A percentile compares a stretch with the other conserved stretches of the same genome.
These are phyloP conservation scores for Pleurotus eryngii DNA, from an alignment of 768 basidiomycete species.

Conservation along the genomic window DNA sequence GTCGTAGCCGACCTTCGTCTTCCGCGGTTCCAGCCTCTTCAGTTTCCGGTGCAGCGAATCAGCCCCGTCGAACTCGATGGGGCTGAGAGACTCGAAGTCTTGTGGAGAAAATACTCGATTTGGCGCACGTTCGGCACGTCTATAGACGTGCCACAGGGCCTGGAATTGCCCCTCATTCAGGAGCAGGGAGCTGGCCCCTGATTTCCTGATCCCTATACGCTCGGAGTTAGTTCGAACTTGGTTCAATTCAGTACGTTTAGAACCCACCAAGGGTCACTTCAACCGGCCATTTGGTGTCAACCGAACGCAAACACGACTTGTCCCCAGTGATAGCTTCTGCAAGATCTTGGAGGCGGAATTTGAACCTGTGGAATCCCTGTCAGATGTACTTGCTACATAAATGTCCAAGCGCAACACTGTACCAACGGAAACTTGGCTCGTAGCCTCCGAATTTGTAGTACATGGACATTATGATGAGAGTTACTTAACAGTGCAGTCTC, in stretches of 20 bases:
- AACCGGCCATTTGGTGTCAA: neutral
- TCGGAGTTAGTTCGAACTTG: too few relatives aligned
- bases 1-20: neutral
- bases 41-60: neutral
- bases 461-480: too few relatives aligned
- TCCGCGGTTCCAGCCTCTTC: neutral
- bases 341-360: neutral
- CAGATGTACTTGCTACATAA: neutral
- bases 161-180: neutral
- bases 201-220: neutral
- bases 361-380: neutral
- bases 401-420: neutral
- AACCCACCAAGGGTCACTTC: neutral
- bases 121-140: neutral
- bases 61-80: neutral
- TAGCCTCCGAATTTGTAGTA: slow-evolving; percentile 1
- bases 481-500: too few relatives aligned
- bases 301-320: neutral
- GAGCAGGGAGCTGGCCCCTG: slow-evolving; percentile 1
- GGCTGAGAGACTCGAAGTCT: slow-evolving; percentile 5
- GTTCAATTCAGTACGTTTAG: too few relatives aligned
- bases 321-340: neutral
- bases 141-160: neutral
- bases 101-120: neutral
- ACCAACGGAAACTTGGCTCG: neutral